Evolutionary conservation across 1,284 basidiomycete genomes (phyloP).

Genomic region (Veloboletus limbatus): DNA sequence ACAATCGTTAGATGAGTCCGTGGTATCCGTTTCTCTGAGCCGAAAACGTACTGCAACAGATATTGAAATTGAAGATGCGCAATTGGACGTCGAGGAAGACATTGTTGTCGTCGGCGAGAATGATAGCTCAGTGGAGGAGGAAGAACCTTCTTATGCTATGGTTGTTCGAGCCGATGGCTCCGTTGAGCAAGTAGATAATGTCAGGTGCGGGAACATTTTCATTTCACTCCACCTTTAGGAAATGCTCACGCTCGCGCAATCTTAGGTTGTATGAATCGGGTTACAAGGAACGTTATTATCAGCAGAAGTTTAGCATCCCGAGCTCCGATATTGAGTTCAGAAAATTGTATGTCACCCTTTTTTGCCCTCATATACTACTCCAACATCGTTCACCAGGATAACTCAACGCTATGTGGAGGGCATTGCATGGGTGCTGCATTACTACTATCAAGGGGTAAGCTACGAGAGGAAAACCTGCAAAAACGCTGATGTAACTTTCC

Average conservation of each 20-base stretch:
- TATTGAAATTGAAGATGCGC: constrained; percentile 54
- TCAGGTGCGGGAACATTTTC: constrained; percentile 62
- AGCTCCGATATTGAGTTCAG: constrained; percentile 71
- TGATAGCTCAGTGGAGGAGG: constrained; percentile 43
- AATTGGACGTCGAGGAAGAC: constrained; percentile 37
- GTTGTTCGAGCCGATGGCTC: constrained; percentile 86
- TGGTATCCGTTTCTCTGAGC: constrained; percentile 35
- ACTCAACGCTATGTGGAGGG: constrained; percentile 90
- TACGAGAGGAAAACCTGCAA: neutral
- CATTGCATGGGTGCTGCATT: constrained; percentile 93
- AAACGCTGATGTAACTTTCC: constrained; percentile 13
- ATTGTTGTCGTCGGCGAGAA: constrained; percentile 48
- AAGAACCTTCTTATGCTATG: constrained; percentile 47
- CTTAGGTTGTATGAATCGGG: constrained; percentile 89
- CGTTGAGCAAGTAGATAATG: constrained; percentile 90
- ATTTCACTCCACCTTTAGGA: neutral
- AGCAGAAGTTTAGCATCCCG: constrained; percentile 88
- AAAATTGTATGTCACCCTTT: constrained; percentile 54
- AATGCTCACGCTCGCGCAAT: constrained; percentile 16
- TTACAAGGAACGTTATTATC: constrained; percentile 94
- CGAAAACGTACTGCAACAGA: constrained; percentile 73
- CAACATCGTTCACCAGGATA: constrained; percentile 50
- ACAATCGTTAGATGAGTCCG: constrained; percentile 25
- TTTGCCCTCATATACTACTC: neutral
- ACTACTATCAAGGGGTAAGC: constrained; percentile 93